Percentiles rank a stretch among this genome's conserved stretches.
phyloP scores from a whole-genome alignment of 805 yeast species.

The Candida takata region DNA sequence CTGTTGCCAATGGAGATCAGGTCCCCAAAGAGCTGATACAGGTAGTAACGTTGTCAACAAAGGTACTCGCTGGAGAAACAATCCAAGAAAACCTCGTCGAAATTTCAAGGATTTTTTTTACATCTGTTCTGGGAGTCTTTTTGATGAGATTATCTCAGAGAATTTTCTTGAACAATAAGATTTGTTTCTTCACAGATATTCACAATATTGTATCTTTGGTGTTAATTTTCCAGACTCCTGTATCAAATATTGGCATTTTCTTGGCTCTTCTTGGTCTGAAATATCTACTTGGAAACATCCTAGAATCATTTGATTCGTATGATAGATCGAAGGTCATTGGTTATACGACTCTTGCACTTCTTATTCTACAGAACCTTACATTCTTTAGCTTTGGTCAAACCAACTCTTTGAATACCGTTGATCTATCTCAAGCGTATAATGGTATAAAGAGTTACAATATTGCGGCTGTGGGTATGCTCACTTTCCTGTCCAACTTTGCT shows the following conservation, averaged over 20 bases:
- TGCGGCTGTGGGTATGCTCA: conserved; percentile 63
- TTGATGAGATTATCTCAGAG: conserved; percentile 21
- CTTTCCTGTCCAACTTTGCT: conserved; percentile 78
- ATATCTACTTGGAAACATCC: conserved; percentile 5
- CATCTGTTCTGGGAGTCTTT: conserved; percentile 27
- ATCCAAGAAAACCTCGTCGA: conserved; percentile 27
- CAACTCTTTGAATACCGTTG: conserved; percentile 86
- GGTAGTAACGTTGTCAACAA: conserved; percentile 25
- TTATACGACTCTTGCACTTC: conserved; percentile 12
- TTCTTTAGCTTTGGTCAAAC: conserved; percentile 90
- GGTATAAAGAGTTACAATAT: conserved; percentile 72
- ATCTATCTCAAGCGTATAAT: conserved; percentile 85
- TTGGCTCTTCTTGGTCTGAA: conserved; percentile 30
- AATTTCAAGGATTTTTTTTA: conserved; percentile 29
- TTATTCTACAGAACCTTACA: conserved; percentile 64
- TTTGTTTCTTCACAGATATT: conserved; percentile 30
- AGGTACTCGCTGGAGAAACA: conserved; percentile 24
- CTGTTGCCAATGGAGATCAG: conserved; percentile 44
- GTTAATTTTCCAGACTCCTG: conserved; percentile 43
- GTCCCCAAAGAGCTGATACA: conserved; percentile 35
- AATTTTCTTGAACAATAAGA: conserved; percentile 9
- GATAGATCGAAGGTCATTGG: conserved; percentile 4
- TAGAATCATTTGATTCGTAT: not conserved
- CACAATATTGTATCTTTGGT: conserved; percentile 32
- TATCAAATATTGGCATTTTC: conserved; percentile 43